Conservation (phyloP, 2,329 filamentous ascomycete species). For the Aspergillaceae sp. region DNA sequence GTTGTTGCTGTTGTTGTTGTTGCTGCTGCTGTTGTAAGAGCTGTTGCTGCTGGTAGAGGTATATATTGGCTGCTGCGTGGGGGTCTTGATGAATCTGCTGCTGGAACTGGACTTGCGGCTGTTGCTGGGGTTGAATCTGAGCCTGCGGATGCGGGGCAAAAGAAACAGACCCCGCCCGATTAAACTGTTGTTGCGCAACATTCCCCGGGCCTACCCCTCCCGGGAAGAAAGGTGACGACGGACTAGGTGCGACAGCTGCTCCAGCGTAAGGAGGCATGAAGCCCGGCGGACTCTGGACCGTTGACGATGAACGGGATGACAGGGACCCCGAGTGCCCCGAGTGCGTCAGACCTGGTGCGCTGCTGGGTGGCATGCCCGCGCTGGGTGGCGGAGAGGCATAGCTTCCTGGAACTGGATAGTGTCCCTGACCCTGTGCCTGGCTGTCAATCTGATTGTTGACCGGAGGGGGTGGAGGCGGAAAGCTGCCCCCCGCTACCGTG, state of each 20-base stretch:
- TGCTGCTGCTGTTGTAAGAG: neutral
- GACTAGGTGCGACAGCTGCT: constrained; percentile 1
- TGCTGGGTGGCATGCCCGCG: constrained; percentile 15
- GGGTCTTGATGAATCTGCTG: neutral
- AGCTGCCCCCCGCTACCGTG: constrained; percentile 7
- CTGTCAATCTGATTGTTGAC: no score
- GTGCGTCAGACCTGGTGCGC: constrained; percentile 5
- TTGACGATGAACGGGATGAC: constrained; percentile 14
- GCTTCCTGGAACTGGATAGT: constrained; percentile 17
- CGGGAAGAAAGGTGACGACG: constrained; percentile 11
- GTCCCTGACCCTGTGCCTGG: constrained; percentile 5
- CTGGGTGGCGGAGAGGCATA: constrained; percentile 31
- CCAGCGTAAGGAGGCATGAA: constrained; percentile 18
- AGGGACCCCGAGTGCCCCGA: constrained; percentile 17
- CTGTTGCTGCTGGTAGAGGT: neutral
- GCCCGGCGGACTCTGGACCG: constrained; percentile 16
- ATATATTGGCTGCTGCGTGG: neutral
- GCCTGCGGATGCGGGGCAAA: constrained; percentile 23
- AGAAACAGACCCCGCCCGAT: constrained; percentile 16
- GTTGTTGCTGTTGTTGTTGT: neutral
- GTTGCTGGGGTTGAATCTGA: constrained; percentile 7
- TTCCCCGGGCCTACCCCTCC: neutral
- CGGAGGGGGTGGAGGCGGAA: constrained; percentile 13
- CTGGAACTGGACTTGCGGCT: neutral
- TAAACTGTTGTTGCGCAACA: constrained; percentile 2